Evolutionary conservation across 108 stramenopile species (phyloP), one percentile per base, ranked within the genome.

Genomic region (Cyclotella cryptica): DNA sequence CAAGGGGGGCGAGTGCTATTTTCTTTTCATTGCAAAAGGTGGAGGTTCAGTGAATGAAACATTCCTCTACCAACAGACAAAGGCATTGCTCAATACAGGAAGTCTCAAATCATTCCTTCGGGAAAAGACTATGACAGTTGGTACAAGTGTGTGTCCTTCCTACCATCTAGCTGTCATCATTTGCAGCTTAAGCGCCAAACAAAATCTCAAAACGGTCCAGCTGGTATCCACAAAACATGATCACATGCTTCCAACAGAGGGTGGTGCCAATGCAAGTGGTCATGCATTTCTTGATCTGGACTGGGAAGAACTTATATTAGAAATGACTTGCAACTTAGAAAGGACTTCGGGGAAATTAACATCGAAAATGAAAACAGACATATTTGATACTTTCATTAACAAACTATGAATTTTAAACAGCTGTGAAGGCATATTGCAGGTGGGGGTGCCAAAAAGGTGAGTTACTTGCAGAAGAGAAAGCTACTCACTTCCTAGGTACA

Each of bases 31-130:
- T 63, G 98, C 98, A 77, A 98, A 98, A 85, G 98, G 98, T n/a
- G 98, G 98, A 30, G 98, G 98, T 14, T 93, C 92, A 39, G 98
- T 97, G 22, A 98, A 98, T 86, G 97, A 98, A 78, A 97, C 98
- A 12, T 98, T 97, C 77, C 70, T 98, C 57, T 97, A 95, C 72
- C 98, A 98, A 73, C 97, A 97, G 84, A 98, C 98, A 53, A 98
- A 98, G 81, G 96, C 97, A 0, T 78, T 98, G 19, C 68, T 98
- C 60, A 98, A 98, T 52, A 73, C 91, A 3, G 93, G 92, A 22
- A 86, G 90, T 54, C 80, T 98, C 19, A 91, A 96, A 81, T 42
- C 87, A 9, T 98, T 98, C 52, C 70, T 98, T 57, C 88, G 93
- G 71, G 90, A 96, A 44, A 95, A 97, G 66, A 94, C 97, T 76